Percentiles rank a stretch among this genome's conserved stretches.
phyloP scores from a whole-genome alignment of 305 asterid species.

The Andrographis paniculata region DNA sequence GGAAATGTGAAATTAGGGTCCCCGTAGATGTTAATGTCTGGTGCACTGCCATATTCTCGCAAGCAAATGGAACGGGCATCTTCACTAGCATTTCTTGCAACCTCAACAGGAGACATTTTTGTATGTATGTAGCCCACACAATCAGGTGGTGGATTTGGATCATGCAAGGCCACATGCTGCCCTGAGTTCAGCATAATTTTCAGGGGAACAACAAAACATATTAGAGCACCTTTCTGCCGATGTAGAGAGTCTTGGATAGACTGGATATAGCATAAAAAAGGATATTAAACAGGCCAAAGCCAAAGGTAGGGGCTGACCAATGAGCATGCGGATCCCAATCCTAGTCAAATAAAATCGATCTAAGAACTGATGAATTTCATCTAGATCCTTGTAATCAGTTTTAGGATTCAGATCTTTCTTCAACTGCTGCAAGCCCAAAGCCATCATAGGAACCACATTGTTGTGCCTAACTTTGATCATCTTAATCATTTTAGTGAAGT shows the following conservation, averaged over 20 bases:
- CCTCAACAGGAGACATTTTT: constrained; percentile 91
- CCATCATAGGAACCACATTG: constrained; percentile 97
- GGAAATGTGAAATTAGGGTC: constrained; percentile 85
- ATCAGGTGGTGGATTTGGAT: constrained; percentile 81
- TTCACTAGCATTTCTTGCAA: constrained; percentile 76
- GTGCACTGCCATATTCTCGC: constrained; percentile 85
- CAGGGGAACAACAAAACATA: constrained; percentile 13
- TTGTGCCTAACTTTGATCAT: constrained; percentile 95
- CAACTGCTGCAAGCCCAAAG: constrained; percentile 93
- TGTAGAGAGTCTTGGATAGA: too few relatives aligned
- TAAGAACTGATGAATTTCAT: constrained; percentile 79
- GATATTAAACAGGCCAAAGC: constrained; percentile 8
- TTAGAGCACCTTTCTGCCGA: too few relatives aligned
- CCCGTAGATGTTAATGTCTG: constrained; percentile 80
- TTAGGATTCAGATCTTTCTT: constrained; percentile 58
- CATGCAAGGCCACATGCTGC: constrained; percentile 94
- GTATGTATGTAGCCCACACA: constrained; percentile 89
- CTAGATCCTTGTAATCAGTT: constrained; percentile 48
- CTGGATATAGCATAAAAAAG: constrained; percentile 8
- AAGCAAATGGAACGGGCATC: constrained; percentile 84
- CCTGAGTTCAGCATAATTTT: constrained; percentile 44
- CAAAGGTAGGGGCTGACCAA: constrained; percentile 44
- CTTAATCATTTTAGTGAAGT: constrained; percentile 82
- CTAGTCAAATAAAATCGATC: constrained; percentile 96
- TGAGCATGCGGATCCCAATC: constrained; percentile 97